Evolutionary conservation across 345 rosid species (phyloP).

Genomic region (rapeseed (Brassica napus)): DNA sequence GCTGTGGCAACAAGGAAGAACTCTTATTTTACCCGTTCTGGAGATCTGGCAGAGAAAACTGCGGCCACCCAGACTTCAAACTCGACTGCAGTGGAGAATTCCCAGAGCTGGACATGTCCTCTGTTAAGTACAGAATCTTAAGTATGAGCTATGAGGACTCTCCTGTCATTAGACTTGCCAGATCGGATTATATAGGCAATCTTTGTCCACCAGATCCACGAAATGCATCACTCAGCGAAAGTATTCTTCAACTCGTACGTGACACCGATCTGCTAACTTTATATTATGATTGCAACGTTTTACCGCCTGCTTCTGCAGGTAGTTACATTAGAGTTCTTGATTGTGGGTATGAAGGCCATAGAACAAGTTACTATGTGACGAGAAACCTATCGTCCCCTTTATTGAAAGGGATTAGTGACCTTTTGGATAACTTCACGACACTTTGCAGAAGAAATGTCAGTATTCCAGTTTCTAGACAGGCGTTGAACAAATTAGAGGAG

Average conservation of each 20-base stretch:
- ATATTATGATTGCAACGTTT: constrained; percentile 33
- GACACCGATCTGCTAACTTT: constrained; percentile 22
- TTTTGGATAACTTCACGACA: neutral
- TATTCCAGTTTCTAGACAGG: neutral
- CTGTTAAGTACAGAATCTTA: constrained; percentile 34
- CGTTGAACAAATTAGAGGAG: neutral
- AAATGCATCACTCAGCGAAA: neutral
- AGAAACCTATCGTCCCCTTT: neutral
- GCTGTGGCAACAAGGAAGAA: neutral
- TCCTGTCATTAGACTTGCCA: constrained; percentile 20
- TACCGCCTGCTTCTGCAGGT: neutral
- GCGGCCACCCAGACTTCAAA: constrained; percentile 43
- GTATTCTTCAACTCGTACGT: neutral
- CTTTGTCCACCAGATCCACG: constrained; percentile 12
- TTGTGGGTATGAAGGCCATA: neutral
- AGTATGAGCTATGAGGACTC: neutral
- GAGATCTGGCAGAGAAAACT: constrained; percentile 13
- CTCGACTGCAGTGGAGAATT: neutral
- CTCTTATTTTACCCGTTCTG: constrained; percentile 43
- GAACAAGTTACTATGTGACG: constrained; percentile 7
- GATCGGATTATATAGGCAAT: constrained; percentile 29
- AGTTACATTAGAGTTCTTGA: neutral
- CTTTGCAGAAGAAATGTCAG: constrained; percentile 15
- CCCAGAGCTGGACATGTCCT: constrained; percentile 27
- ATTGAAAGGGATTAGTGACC: accelerated